Conservation (phyloP, 1,284 basidiomycete species). For the Tilletia indica region DNA sequence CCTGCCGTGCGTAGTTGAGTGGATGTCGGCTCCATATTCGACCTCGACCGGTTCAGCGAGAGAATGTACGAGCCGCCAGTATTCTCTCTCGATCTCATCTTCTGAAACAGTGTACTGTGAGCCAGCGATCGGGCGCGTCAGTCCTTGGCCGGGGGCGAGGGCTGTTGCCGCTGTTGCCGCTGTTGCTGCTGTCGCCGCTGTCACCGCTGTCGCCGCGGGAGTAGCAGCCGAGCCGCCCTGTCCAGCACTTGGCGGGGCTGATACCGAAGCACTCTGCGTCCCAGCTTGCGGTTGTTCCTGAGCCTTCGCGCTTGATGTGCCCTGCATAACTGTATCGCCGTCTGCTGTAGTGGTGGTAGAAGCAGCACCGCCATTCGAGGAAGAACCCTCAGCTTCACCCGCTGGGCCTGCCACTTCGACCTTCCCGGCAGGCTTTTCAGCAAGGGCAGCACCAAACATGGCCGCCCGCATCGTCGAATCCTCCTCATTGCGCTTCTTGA, state of each 20-base stretch:
- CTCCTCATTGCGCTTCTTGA: constrained; percentile 11
- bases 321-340: too few relatives aligned
- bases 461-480: constrained; percentile 9
- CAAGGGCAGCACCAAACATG: constrained; percentile 1
- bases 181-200: not conserved
- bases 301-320: too few relatives aligned
- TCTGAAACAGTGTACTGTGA: constrained; percentile 70
- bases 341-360: too few relatives aligned
- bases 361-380: too few relatives aligned
- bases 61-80: constrained; percentile 92
- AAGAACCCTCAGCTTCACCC: not conserved
- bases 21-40: constrained; percentile 97
- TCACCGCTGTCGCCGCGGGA: not conserved
- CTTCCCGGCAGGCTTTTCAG: not conserved
- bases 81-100: constrained; percentile 88
- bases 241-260: too few relatives aligned
- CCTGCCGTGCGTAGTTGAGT: constrained; percentile 90
- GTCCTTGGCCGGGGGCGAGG: constrained; percentile 25
- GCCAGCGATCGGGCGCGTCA: constrained; percentile 35
- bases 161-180: not conserved
- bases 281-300: too few relatives aligned
- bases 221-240: too few relatives aligned
- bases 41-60: constrained; percentile 89
- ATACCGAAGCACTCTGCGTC: too few relatives aligned
- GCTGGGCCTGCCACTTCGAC: not conserved